Conservation (phyloP, 1,284 basidiomycete genomes). For the Xerocomus nothofagi region DNA sequence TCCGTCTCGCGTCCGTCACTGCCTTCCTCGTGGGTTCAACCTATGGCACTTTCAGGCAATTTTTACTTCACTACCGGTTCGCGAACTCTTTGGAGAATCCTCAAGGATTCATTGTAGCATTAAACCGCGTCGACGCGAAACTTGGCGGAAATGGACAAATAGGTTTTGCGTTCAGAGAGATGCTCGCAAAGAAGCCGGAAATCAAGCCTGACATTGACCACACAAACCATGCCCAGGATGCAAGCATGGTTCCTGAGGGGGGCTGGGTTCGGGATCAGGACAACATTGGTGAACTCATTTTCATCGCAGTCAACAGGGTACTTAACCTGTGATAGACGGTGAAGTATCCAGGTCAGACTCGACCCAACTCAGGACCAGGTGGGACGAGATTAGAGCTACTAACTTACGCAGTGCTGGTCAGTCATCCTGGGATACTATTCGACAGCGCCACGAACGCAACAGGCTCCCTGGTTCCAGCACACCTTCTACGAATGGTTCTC, state of each 20-base stretch:
- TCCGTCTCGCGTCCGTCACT: slow-evolving; percentile 26
- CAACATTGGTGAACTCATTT: slow-evolving; percentile 12
- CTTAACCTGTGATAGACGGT: slow-evolving; percentile 7
- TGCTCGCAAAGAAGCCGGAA: slow-evolving; percentile 20
- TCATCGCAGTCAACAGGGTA: neutral
- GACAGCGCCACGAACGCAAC: slow-evolving; percentile 54
- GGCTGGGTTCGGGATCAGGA: slow-evolving; percentile 24
- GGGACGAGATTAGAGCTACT: slow-evolving; percentile 64
- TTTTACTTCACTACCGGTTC: slow-evolving; percentile 48
- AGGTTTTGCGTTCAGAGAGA: slow-evolving; percentile 20
- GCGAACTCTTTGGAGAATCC: slow-evolving; percentile 48
- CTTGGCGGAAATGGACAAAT: slow-evolving; percentile 33
- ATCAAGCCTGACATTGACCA: slow-evolving; percentile 9
- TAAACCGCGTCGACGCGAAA: slow-evolving; percentile 40
- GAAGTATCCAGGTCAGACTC: slow-evolving; percentile 13
- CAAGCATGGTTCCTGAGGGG: slow-evolving; percentile 17
- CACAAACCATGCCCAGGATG: slow-evolving; percentile 9
- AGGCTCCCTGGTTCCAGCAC: slow-evolving; percentile 29
- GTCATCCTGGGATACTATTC: slow-evolving; percentile 66
- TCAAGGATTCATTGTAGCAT: slow-evolving; percentile 40
- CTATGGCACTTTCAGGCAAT: slow-evolving; percentile 41
- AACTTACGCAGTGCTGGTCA: slow-evolving; percentile 45
- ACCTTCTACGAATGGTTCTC: slow-evolving; percentile 10
- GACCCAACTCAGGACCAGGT: slow-evolving; percentile 40
- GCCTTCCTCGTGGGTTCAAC: slow-evolving; percentile 31